Conservation (phyloP, 2,329 filamentous ascomycete species). For the Colletotrichum musae region DNA sequence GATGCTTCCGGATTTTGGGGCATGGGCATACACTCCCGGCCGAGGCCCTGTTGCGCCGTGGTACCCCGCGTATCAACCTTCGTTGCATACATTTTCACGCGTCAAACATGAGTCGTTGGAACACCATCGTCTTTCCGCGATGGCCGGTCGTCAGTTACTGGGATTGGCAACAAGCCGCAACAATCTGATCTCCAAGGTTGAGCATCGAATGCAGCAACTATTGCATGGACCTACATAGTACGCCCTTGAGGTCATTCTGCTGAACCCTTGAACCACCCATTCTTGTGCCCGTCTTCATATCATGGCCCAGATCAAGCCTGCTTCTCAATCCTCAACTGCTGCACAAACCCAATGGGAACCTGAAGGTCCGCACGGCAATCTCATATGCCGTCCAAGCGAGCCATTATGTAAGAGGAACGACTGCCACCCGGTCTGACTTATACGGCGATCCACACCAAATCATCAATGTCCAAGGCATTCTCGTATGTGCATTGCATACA, state of each 20-base stretch:
- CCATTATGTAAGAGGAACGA: constrained; percentile 79
- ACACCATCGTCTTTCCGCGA: constrained; percentile 20
- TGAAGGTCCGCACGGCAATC: constrained; percentile 72
- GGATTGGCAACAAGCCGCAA: neutral
- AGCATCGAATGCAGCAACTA: neutral
- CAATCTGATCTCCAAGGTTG: no score
- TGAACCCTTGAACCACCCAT: neutral
- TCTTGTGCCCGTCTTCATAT: neutral
- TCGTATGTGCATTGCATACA: constrained; percentile 52
- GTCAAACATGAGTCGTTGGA: constrained; percentile 25
- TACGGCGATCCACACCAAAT: constrained; percentile 79
- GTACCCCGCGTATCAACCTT: constrained; percentile 37
- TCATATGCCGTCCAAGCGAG: constrained; percentile 76
- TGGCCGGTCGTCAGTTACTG: constrained; percentile 4
- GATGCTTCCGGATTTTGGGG: constrained; percentile 30
- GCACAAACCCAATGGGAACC: constrained; percentile 69
- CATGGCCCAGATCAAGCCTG: constrained; percentile 62
- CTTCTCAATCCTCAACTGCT: constrained; percentile 74
- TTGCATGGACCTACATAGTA: no score
- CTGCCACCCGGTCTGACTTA: constrained; percentile 76
- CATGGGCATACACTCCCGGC: neutral
- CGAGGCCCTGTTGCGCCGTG: constrained; percentile 3
- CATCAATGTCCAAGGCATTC: constrained; percentile 74
- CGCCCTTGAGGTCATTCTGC: neutral
- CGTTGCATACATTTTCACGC: constrained; percentile 16